Evolutionary conservation across 192 early-diverging fungal genomes (phyloP).

Genomic region (Mycoemilia scoparia): DNA sequence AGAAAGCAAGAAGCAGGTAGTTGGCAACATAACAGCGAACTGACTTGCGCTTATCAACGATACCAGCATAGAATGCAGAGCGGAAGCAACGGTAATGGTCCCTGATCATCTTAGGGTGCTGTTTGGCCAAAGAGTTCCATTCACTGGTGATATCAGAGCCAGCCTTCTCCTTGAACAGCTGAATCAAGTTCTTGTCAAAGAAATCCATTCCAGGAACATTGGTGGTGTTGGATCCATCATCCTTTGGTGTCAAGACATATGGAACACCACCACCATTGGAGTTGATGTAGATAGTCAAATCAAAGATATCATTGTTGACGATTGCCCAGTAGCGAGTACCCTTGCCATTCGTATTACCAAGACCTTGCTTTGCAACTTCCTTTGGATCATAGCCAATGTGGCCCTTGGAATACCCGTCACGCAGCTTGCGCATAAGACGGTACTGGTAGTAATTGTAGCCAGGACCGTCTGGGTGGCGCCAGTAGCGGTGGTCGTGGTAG

Average conservation of each 20-base stretch:
- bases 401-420: constrained; percentile 46
- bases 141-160: constrained; percentile 38
- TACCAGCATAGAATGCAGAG: constrained; percentile 67
- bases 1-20: constrained; percentile 62
- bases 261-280: constrained; percentile 28
- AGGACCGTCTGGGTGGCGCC: constrained; percentile 27
- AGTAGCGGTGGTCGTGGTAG: constrained; percentile 49
- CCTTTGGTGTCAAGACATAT: constrained; percentile 18
- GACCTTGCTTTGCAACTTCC: constrained; percentile 26
- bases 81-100: constrained; percentile 51
- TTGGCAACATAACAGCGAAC: constrained; percentile 51
- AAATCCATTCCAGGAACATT: constrained; percentile 32
- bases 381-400: constrained; percentile 34
- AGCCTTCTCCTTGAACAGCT: constrained; percentile 37
- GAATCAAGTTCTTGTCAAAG: constrained; percentile 37
- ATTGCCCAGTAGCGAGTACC: constrained; percentile 33
- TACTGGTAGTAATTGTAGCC: constrained; percentile 48
- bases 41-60: constrained; percentile 61
- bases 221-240: constrained; percentile 14
- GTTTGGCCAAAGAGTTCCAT: constrained; percentile 34
- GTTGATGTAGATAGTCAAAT: constrained; percentile 45
- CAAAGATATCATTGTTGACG: constrained; percentile 48
- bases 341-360: constrained; percentile 18
- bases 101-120: constrained; percentile 18
- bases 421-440: constrained; percentile 36